Percentiles rank a stretch among this genome's conserved stretches.
These are phyloP conservation scores for Trypanosoma mega DNA, from an alignment of 208 protist genomes.

Conservation along the genomic window DNA sequence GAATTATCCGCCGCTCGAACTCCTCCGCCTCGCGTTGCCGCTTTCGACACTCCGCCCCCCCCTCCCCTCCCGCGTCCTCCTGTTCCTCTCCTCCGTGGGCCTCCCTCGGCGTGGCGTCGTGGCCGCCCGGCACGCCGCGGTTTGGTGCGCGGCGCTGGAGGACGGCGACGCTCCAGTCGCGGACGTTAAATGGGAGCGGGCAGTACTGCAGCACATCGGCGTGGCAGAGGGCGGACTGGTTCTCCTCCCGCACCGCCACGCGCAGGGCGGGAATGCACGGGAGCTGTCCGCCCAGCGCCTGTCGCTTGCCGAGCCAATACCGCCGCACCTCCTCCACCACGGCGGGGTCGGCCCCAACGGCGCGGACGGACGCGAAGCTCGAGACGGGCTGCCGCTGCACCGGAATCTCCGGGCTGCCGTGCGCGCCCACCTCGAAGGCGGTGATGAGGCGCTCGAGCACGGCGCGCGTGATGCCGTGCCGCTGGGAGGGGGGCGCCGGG, in stretches of 20 bases:
- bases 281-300: constrained; percentile 44
- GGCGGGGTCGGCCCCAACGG: constrained; percentile 24
- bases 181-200: constrained; percentile 77
- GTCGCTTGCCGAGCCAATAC: constrained; percentile 74
- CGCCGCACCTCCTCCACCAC: constrained; percentile 52
- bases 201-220: constrained; percentile 65
- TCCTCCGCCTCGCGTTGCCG: too few species aligned
- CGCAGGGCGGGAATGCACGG: constrained; percentile 66
- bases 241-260: constrained; percentile 56
- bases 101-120: neutral
- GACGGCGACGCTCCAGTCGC: constrained; percentile 66
- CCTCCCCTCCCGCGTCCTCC: neutral
- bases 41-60: constrained; percentile 6
- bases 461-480: constrained; percentile 19
- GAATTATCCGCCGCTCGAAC: neutral
- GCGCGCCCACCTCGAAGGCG: constrained; percentile 49
- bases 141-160: constrained; percentile 25
- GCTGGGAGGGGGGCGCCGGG: neutral
- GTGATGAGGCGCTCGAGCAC: constrained; percentile 69
- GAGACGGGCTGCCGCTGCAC: constrained; percentile 37
- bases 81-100: neutral
- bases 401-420: constrained; percentile 42
- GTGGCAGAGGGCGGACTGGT: constrained; percentile 50
- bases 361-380: constrained; percentile 25
- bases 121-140: constrained; percentile 5